Conservation (phyloP, 768 basidiomycete genomes). For the Tricholoma bakamatsutake region DNA sequence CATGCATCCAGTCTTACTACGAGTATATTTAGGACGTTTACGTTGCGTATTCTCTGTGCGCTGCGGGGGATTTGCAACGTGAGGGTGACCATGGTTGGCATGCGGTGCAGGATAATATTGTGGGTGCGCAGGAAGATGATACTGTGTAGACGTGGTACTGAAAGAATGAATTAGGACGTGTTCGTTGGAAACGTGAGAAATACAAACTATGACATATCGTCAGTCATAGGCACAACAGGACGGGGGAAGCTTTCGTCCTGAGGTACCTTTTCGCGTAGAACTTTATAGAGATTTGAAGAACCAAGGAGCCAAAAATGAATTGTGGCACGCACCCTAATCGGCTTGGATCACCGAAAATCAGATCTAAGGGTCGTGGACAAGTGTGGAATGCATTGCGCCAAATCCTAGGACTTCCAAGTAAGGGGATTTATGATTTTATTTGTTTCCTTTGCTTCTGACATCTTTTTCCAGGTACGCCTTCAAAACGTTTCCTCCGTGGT, state of each 20-base stretch:
- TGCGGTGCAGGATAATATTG: conserved; percentile 36
- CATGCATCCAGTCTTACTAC: conserved; percentile 91
- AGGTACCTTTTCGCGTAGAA: conserved; percentile 36
- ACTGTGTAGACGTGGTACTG: conserved; percentile 31
- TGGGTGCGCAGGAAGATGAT: conserved; percentile 30
- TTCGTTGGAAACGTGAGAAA: conserved; percentile 8
- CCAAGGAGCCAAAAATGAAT: conserved; percentile 35
- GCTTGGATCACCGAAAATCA: conserved; percentile 58
- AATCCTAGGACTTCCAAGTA: conserved; percentile 40
- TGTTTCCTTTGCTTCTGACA: conserved; percentile 28
- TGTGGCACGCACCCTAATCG: conserved; percentile 37
- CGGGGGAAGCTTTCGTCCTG: conserved; percentile 29
- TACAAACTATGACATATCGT: conserved; percentile 52
- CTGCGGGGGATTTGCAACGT: conserved; percentile 42
- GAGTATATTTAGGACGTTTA: conserved; percentile 88
- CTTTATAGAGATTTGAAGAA: conserved; percentile 45
- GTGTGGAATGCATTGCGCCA: conserved; percentile 37
- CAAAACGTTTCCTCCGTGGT: conserved; percentile 24
- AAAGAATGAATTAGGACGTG: conserved; percentile 21
- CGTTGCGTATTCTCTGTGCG: conserved; percentile 49
- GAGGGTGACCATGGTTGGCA: conserved; percentile 37
- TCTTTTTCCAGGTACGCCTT: conserved; percentile 35
- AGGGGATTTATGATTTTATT: conserved; percentile 38
- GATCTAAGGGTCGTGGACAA: conserved; percentile 62
- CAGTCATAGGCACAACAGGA: conserved; percentile 42